phyloP scores from a whole-genome alignment of 2,329 filamentous ascomycete species.

The Phyllosticta citriasiana region DNA sequence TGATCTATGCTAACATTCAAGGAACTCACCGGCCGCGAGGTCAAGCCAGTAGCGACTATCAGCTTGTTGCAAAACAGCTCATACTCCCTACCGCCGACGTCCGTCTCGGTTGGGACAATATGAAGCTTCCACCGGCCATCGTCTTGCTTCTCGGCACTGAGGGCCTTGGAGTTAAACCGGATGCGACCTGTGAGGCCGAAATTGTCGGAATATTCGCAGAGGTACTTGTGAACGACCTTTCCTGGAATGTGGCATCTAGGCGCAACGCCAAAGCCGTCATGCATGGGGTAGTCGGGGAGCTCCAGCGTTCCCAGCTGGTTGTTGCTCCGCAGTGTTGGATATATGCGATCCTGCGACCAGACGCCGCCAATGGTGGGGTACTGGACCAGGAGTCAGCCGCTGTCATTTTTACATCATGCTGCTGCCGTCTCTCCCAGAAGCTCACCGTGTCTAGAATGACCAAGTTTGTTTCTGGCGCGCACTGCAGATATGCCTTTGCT shows the following conservation, averaged over 20 bases:
- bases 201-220: slow-evolving; percentile 36
- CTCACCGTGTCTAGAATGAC: not conserved
- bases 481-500: not conserved
- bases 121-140: slow-evolving; percentile 18
- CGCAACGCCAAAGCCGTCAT: slow-evolving; percentile 25
- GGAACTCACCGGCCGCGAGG: slow-evolving; percentile 38
- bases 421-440: not conserved
- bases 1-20: not conserved
- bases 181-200: slow-evolving; percentile 42
- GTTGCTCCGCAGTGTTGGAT: slow-evolving; percentile 35
- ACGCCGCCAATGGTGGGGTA: slow-evolving; percentile 27
- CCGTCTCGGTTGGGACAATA: not conserved
- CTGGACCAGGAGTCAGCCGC: not conserved
- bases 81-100: not conserved
- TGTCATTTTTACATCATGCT: not conserved
- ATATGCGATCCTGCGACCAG: slow-evolving; percentile 33
- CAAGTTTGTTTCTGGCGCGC: not conserved
- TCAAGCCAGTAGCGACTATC: slow-evolving; percentile 52
- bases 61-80: slow-evolving; percentile 37
- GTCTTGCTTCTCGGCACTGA: slow-evolving; percentile 33
- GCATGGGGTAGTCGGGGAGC: slow-evolving; percentile 28
- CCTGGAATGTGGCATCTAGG: slow-evolving; percentile 51
- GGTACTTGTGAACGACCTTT: slow-evolving; percentile 45
- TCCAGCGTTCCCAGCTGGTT: slow-evolving; percentile 32
- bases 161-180: slow-evolving; percentile 42